phyloP scores from a whole-genome alignment of 2,329 filamentous ascomycete genomes.

The Cytospora piceae region DNA sequence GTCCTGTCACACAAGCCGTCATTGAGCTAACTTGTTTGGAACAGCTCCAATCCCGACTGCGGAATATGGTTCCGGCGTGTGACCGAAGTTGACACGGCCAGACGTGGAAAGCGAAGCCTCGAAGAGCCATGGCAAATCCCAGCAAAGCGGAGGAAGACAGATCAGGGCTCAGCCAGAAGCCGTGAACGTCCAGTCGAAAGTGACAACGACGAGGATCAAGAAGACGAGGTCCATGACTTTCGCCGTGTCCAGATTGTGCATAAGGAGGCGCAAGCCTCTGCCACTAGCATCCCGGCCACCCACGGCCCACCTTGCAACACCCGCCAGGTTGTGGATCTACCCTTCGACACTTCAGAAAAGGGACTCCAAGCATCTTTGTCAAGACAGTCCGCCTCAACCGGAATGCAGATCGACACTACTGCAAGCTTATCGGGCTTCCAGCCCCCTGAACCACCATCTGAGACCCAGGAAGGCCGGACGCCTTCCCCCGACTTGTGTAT shows the following conservation, averaged over 20 bases:
- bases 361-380: too few species aligned
- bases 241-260: conserved; percentile 10
- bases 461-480: too few species aligned
- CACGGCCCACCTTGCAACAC: too few species aligned
- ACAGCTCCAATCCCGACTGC: conserved; percentile 2
- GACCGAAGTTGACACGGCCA: background rate
- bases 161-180: too few species aligned
- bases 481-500: too few species aligned
- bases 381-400: too few species aligned
- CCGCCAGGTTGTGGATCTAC: too few species aligned
- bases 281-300: background rate
- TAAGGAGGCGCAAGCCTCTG: background rate
- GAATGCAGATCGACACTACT: too few species aligned
- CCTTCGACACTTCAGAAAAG: too few species aligned
- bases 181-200: too few species aligned
- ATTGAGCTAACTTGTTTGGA: background rate
- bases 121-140: background rate
- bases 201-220: background rate
- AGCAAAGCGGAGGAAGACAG: background rate
- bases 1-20: background rate
- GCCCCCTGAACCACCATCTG: too few species aligned
- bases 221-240: background rate
- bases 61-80: conserved; percentile 1
- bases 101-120: background rate
- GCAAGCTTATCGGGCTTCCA: too few species aligned